Conservation (phyloP, 805 yeast species). For the Pichia exigua region DNA sequence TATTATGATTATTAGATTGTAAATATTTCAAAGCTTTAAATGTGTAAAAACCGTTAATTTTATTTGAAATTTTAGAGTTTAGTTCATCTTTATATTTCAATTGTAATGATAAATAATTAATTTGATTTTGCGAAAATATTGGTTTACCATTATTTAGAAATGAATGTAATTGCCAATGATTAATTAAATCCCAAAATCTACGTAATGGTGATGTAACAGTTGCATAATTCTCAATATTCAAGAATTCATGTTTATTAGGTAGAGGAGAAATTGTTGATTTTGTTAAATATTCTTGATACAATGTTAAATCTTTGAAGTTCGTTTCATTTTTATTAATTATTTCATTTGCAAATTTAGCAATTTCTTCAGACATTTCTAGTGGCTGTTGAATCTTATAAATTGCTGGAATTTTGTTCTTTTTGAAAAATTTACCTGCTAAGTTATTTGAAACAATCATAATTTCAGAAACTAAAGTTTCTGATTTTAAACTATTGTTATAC, state of each 20-base stretch:
- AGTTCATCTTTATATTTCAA: constrained; percentile 38
- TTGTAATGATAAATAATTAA: constrained; percentile 34
- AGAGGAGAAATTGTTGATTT: constrained; percentile 43
- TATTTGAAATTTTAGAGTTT: constrained; percentile 22
- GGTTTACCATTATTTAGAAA: constrained; percentile 25
- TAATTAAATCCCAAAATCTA: constrained; percentile 69
- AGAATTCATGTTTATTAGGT: constrained; percentile 47
- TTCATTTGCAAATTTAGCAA: constrained; percentile 15
- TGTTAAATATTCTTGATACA: constrained; percentile 39
- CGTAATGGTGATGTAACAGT: constrained; percentile 88
- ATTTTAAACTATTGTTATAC: constrained; percentile 27
- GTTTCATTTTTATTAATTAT: constrained; percentile 19
- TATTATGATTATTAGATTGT: constrained; percentile 15
- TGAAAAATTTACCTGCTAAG: constrained; percentile 44
- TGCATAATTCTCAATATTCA: constrained; percentile 57
- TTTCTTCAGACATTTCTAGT: constrained; percentile 20
- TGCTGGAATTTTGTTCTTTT: constrained; percentile 39
- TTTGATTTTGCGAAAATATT: constrained; percentile 27
- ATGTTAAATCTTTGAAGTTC: constrained; percentile 34
- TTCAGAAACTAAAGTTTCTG: constrained; percentile 69
- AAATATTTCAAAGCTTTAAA: constrained; percentile 24
- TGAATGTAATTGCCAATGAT: constrained; percentile 68
- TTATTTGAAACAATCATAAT: constrained; percentile 75
- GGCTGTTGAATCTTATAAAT: constrained; percentile 34
- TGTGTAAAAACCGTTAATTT: constrained; percentile 23